Conservation (phyloP, 2,329 filamentous ascomycete genomes). For the Fusarium miscanthi region DNA sequence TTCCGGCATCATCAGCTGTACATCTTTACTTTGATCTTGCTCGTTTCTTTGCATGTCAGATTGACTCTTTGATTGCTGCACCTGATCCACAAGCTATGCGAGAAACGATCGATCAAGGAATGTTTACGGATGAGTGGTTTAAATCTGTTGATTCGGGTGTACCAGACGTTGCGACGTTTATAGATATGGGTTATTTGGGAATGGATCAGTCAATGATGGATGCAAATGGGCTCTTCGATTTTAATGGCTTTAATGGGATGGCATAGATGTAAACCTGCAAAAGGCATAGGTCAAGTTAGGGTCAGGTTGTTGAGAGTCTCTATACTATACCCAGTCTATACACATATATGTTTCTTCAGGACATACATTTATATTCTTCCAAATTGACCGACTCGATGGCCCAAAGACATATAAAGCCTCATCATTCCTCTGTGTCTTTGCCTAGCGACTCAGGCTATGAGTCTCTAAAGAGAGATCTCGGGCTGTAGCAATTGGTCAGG, state of each 20-base stretch:
- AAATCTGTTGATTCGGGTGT: conserved; percentile 9
- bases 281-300: neutral
- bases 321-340: neutral
- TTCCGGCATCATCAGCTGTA: conserved; percentile 1
- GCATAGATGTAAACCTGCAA: neutral
- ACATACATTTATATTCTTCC: neutral
- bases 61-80: neutral
- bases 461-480: no score
- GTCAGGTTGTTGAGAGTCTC: neutral
- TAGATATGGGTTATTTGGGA: conserved; percentile 18
- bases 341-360: neutral
- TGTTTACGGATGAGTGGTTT: conserved; percentile 26
- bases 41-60: conserved; percentile 25
- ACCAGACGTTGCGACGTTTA: neutral
- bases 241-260: neutral
- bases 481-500: no score
- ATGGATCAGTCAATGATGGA: conserved; percentile 13
- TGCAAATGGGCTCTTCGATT: neutral
- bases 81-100: neutral
- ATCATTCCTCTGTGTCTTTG: no score
- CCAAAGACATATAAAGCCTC: no score
- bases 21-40: conserved; percentile 18
- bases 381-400: neutral
- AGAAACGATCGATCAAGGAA: conserved; percentile 9
- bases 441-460: no score